Percentiles rank a stretch among this genome's conserved stretches.
Conservation (phyloP, 495 filamentous ascomycete species). For the Podospora anserina region DNA sequence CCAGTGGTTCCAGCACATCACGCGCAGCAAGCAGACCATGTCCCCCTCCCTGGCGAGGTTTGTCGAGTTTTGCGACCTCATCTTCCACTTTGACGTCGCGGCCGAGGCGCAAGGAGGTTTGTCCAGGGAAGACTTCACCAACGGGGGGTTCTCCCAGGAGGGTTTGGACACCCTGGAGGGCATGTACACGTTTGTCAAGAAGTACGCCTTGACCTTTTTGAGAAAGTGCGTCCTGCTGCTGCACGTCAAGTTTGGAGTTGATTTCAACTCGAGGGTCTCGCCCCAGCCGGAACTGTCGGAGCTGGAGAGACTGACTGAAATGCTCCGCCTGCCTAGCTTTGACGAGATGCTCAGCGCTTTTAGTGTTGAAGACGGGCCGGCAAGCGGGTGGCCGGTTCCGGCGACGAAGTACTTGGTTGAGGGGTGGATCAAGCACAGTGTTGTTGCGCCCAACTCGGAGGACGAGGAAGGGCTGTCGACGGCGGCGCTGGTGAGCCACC, state of each 20-base stretch:
- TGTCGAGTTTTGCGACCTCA: slow-evolving; percentile 40
- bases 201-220: slow-evolving; percentile 85
- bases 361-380: slow-evolving; percentile 38
- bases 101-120: slow-evolving; percentile 9
- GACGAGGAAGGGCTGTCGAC: slow-evolving; percentile 21
- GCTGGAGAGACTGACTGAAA: slow-evolving; percentile 73
- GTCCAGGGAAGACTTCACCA: slow-evolving; percentile 23
- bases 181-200: slow-evolving; percentile 55
- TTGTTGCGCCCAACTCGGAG: neutral
- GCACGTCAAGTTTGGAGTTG: slow-evolving; percentile 81
- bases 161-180: slow-evolving; percentile 40
- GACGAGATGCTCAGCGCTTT: slow-evolving; percentile 66
- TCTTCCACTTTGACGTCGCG: slow-evolving; percentile 31
- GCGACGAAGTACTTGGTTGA: slow-evolving; percentile 47
- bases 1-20: slow-evolving; percentile 39
- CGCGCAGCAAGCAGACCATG: slow-evolving; percentile 20
- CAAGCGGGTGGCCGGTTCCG: slow-evolving; percentile 39
- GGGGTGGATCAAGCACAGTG: slow-evolving; percentile 77
- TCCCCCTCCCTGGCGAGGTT: slow-evolving; percentile 43
- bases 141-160: slow-evolving; percentile 43
- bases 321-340: slow-evolving; percentile 70
- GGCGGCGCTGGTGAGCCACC: slow-evolving; percentile 65
- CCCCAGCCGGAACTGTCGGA: slow-evolving; percentile 66
- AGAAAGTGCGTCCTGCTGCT: slow-evolving; percentile 81
- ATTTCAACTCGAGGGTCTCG: slow-evolving; percentile 74